Evolutionary conservation across 2,329 filamentous ascomycete species (phyloP).

Genomic region (Apiospora sp.): DNA sequence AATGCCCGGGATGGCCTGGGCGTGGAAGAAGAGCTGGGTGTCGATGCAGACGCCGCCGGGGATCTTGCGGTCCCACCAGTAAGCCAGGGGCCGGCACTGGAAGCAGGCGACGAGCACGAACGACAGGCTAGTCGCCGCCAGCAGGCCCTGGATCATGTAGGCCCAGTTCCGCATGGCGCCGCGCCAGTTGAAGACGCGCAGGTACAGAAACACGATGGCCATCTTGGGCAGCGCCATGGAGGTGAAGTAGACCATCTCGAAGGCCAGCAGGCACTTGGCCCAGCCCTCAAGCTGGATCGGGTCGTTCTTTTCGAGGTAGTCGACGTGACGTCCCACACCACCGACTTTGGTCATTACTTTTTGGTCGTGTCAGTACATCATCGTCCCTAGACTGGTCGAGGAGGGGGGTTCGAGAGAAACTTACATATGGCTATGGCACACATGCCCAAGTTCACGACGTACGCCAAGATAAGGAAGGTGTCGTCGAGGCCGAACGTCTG

Average conservation of each 20-base stretch:
- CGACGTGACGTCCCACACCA: slow-evolving; percentile 38
- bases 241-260: slow-evolving; percentile 41
- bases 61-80: slow-evolving; percentile 33
- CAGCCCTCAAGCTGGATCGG: slow-evolving; percentile 31
- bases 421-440: slow-evolving; percentile 34
- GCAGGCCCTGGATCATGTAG: slow-evolving; percentile 32
- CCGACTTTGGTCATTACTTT: slow-evolving; percentile 36
- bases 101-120: slow-evolving; percentile 35
- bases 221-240: slow-evolving; percentile 41
- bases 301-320: slow-evolving; percentile 30
- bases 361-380: neutral
- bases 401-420: too few species aligned
- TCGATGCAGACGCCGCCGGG: slow-evolving; percentile 33
- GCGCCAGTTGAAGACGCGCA: slow-evolving; percentile 41
- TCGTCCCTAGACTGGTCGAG: neutral
- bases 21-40: slow-evolving; percentile 38
- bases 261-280: slow-evolving; percentile 38
- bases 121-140: slow-evolving; percentile 34
- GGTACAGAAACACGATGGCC: slow-evolving; percentile 41
- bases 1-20: slow-evolving; percentile 35
- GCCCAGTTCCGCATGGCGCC: slow-evolving; percentile 33
- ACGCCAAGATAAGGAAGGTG: slow-evolving; percentile 31
- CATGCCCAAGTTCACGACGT: slow-evolving; percentile 35
- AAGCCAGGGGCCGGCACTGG: slow-evolving; percentile 36
- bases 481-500: slow-evolving; percentile 32